These are phyloP conservation scores for Toxoplasma gondii DNA, from an alignment of 169 alveolate genomes.

Conservation along the genomic window DNA sequence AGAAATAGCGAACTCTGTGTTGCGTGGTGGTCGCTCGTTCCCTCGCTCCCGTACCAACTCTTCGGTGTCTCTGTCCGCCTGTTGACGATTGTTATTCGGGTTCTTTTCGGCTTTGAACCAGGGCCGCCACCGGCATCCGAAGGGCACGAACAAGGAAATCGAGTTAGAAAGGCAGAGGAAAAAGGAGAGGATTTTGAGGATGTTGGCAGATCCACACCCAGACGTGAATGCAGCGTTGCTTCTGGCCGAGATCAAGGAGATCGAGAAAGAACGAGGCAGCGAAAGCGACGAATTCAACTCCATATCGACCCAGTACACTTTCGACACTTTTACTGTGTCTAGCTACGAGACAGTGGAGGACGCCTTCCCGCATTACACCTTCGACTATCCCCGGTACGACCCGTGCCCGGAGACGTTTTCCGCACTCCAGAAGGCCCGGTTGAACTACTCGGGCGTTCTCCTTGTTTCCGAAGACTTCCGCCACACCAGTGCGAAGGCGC, in stretches of 20 bases:
- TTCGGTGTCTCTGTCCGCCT: no score
- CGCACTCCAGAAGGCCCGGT: neutral
- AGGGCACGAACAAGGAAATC: neutral
- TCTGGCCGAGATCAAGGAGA: neutral
- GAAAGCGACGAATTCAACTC: slow-evolving; percentile 13
- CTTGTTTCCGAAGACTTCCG: slow-evolving; percentile 23
- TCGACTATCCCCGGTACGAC: neutral
- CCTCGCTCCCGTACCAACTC: no score
- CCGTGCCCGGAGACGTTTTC: neutral
- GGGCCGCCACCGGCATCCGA: slow-evolving; percentile 21
- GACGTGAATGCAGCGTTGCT: neutral
- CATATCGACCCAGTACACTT: slow-evolving; percentile 13
- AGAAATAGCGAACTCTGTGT: no score
- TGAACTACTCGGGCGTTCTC: slow-evolving; percentile 3
- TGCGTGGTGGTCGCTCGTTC: no score
- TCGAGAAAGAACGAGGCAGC: neutral
- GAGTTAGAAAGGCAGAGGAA: neutral
- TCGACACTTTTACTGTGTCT: neutral
- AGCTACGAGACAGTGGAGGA: slow-evolving; percentile 6
- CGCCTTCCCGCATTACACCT: neutral
- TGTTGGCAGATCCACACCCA: neutral
- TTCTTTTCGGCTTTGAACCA: neutral
- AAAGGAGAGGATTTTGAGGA: neutral
- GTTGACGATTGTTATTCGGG: neutral
- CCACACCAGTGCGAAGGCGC: neutral